A percentile compares a stretch with the other conserved stretches of the same genome.
Conservation (phyloP, 192 early-diverging fungal genomes). For the Coemansia furcata region DNA sequence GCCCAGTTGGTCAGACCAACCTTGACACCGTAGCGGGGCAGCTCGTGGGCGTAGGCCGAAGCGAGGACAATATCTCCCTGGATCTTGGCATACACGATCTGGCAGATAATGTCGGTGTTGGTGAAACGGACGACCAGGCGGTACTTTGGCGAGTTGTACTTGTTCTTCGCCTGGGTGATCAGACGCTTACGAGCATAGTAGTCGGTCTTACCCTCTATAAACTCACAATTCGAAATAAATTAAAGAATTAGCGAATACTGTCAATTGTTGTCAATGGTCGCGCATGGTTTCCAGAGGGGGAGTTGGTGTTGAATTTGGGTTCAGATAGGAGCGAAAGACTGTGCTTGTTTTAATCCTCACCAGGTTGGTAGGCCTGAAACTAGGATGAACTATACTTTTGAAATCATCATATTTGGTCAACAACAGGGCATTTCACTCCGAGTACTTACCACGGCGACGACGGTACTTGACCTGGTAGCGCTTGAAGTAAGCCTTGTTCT, state of each 20-base stretch:
- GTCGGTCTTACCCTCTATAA: constrained; percentile 99
- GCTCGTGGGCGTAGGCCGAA: constrained; percentile 96
- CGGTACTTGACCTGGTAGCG: constrained; percentile 99
- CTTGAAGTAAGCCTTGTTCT: constrained; percentile 99
- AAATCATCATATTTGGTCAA: constrained; percentile 61
- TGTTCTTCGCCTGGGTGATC: constrained; percentile 99
- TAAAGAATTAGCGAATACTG: background rate
- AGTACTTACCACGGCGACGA: constrained; percentile 88
- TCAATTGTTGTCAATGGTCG: background rate
- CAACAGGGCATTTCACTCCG: background rate
- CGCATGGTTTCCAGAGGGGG: background rate
- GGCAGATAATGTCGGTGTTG: constrained; percentile 95
- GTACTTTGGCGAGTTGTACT: constrained; percentile 99
- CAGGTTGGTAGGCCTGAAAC: constrained; percentile 46
- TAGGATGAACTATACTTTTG: constrained; percentile 79
- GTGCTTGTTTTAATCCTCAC: constrained; percentile 55
- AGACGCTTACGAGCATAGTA: constrained; percentile 99
- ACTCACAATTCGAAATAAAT: constrained; percentile 2
- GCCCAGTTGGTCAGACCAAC: constrained; percentile 99
- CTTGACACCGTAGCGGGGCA: constrained; percentile 93
- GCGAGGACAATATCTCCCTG: constrained; percentile 93
- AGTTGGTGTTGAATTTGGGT: background rate
- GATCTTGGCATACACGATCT: constrained; percentile 98
- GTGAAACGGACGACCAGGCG: constrained; percentile 99
- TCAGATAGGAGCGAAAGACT: constrained; percentile 94